phyloP scores from a whole-genome alignment of 1,284 basidiomycete species.

The Anthracocystis panici-leucophaei region DNA sequence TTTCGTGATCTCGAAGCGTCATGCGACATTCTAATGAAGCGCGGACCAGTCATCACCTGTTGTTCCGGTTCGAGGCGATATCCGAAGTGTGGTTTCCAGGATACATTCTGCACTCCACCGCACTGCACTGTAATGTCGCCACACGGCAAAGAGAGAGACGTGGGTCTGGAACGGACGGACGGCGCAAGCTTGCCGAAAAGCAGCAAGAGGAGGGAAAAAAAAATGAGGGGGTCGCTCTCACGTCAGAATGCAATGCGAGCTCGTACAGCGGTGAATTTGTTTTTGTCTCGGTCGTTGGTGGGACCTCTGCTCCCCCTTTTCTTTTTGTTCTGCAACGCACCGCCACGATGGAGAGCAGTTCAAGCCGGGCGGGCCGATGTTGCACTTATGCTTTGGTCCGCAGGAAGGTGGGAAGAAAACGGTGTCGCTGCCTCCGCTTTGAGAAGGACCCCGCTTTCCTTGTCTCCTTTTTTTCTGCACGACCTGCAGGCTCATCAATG shows the following conservation, averaged over 20 bases:
- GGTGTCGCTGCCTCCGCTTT: too few relatives aligned
- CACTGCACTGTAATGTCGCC: too few relatives aligned
- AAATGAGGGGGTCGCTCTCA: background rate
- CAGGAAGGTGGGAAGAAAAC: too few relatives aligned
- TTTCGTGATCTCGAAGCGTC: background rate
- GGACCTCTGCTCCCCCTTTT: background rate
- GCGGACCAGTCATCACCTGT: background rate
- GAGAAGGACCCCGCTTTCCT: too few relatives aligned
- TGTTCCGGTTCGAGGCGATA: conserved; percentile 5
- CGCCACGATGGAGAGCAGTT: background rate
- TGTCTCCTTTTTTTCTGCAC: too few relatives aligned
- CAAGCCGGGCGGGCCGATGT: background rate
- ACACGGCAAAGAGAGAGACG: background rate
- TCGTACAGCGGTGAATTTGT: conserved; percentile 1
- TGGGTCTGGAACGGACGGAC: background rate
- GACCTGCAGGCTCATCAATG: too few relatives aligned
- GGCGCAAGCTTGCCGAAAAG: background rate
- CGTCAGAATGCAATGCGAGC: background rate
- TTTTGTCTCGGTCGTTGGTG: background rate
- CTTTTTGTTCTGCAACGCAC: background rate
- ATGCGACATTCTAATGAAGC: background rate
- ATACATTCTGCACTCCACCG: too few relatives aligned
- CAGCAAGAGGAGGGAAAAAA: background rate
- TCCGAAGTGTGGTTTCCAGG: background rate
- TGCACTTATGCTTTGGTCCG: too few relatives aligned